A percentile compares a stretch with the other conserved stretches of the same genome.
Conservation (phyloP, 768 basidiomycete genomes). For the Suillus lakei region DNA sequence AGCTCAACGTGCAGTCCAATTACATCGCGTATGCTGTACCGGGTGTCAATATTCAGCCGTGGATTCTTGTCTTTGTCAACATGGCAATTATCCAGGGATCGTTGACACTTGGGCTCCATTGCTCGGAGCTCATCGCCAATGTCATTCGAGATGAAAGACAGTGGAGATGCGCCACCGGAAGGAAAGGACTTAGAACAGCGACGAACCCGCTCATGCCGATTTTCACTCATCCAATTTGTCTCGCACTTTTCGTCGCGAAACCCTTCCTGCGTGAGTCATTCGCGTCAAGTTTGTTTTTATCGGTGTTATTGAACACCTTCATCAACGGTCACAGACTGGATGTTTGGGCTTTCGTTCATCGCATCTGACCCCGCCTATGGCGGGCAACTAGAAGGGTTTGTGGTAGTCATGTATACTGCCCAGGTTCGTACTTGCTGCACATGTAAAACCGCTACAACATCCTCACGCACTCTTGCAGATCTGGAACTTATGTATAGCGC, state of each 20-base stretch:
- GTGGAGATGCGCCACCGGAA: no score
- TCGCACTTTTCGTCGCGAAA: conserved; percentile 22
- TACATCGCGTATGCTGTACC: conserved; percentile 25
- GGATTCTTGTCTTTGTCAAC: conserved; percentile 30
- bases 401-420: conserved; percentile 30
- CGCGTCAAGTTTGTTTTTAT: neutral
- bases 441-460: neutral
- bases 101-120: conserved; percentile 32
- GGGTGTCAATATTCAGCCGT: conserved; percentile 29
- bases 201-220: conserved; percentile 27
- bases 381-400: conserved; percentile 17
- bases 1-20: conserved; percentile 21
- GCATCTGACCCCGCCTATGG: conserved; percentile 18
- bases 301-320: neutral
- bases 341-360: conserved; percentile 35
- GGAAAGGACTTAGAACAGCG: conserved; percentile 24
- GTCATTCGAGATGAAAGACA: no score
- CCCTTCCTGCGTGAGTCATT: conserved; percentile 30
- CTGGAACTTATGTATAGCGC: conserved; percentile 27
- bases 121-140: conserved; percentile 32
- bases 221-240: conserved; percentile 25
- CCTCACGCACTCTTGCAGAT: conserved; percentile 17
- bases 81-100: no score
- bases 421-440: conserved; percentile 21
- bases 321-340: conserved; percentile 28